Evolutionary conservation across 768 basidiomycete genomes (phyloP).

Genomic region (Chalciporus chontae): DNA sequence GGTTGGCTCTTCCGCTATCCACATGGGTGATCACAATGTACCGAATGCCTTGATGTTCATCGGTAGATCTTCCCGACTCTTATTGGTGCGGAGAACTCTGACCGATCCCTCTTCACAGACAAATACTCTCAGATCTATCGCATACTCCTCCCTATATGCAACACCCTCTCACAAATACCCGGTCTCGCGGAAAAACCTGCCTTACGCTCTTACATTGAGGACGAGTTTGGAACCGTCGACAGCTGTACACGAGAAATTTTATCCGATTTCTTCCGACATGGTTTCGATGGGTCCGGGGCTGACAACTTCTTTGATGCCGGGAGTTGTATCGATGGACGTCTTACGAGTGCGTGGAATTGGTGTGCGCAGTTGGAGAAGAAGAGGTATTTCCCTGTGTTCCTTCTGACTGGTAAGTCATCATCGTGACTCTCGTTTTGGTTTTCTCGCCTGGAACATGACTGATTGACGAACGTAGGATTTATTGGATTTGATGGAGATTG

Average conservation of each 20-base stretch:
- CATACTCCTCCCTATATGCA: conserved; percentile 84
- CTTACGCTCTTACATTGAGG: conserved; percentile 70
- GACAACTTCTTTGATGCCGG: conserved; percentile 90
- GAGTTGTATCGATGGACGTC: conserved; percentile 76
- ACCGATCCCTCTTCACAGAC: conserved; percentile 36
- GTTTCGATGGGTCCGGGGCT: conserved; percentile 87
- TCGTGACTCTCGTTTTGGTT: not conserved
- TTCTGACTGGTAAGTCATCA: conserved; percentile 59
- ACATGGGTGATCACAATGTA: conserved; percentile 79
- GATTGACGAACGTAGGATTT: conserved; percentile 48
- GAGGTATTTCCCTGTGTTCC: conserved; percentile 74
- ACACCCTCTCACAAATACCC: conserved; percentile 71
- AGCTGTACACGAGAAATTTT: conserved; percentile 68
- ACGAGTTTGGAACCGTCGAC: conserved; percentile 77
- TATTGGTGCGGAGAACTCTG: not conserved
- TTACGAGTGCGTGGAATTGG: conserved; percentile 94
- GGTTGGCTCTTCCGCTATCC: conserved; percentile 85
- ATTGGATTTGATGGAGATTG: conserved; percentile 85
- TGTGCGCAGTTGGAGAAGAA: conserved; percentile 85
- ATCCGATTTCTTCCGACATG: conserved; percentile 83
- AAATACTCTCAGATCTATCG: conserved; percentile 92
- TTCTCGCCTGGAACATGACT: not conserved
- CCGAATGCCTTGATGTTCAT: conserved; percentile 77
- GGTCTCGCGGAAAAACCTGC: conserved; percentile 64
- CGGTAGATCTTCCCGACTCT: conserved; percentile 32